Evolutionary conservation across 2,329 filamentous ascomycete species (phyloP).

Genomic region (Trichoderma koningiopsis): DNA sequence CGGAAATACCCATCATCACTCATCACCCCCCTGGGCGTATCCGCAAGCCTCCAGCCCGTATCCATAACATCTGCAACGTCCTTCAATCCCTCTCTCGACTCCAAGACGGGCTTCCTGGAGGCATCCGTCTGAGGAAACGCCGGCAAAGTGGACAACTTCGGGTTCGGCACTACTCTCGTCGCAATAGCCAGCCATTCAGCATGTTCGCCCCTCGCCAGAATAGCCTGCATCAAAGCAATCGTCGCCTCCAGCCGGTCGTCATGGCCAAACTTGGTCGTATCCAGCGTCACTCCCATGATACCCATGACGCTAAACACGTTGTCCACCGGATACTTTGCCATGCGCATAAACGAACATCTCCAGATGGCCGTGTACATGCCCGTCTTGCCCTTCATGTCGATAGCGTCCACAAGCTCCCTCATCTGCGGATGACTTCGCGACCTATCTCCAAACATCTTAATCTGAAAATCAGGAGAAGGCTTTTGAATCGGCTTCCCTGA

Average conservation of each 20-base stretch:
- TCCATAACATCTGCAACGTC: constrained; percentile 4
- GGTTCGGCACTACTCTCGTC: constrained; percentile 1
- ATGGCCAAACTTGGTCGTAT: neutral
- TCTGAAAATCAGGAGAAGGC: neutral
- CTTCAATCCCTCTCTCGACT: neutral
- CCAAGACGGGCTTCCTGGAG: neutral
- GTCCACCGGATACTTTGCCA: constrained; percentile 11
- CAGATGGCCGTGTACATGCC: constrained; percentile 20
- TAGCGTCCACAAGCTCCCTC: constrained; percentile 6
- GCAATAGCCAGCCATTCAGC: constrained; percentile 17
- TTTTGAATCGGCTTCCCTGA: neutral
- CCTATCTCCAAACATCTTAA: constrained; percentile 2
- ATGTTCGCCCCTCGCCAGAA: neutral
- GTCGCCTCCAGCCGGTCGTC: constrained; percentile 10
- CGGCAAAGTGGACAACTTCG: constrained; percentile 1
- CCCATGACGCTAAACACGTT: constrained; percentile 13
- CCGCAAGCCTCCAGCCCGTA: constrained; percentile 4
- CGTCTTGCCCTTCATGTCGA: constrained; percentile 13
- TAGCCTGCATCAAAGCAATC: constrained; percentile 14
- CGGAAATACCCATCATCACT: constrained; percentile 3
- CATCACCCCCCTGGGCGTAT: neutral
- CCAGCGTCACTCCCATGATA: constrained; percentile 20
- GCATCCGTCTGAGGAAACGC: neutral
- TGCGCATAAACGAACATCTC: constrained; percentile 10
- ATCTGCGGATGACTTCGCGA: neutral